Percentiles rank a stretch among this genome's conserved stretches.
These are phyloP conservation scores for Leptographium lundbergii DNA, from an alignment of 2,329 filamentous ascomycete species.

Conservation along the genomic window DNA sequence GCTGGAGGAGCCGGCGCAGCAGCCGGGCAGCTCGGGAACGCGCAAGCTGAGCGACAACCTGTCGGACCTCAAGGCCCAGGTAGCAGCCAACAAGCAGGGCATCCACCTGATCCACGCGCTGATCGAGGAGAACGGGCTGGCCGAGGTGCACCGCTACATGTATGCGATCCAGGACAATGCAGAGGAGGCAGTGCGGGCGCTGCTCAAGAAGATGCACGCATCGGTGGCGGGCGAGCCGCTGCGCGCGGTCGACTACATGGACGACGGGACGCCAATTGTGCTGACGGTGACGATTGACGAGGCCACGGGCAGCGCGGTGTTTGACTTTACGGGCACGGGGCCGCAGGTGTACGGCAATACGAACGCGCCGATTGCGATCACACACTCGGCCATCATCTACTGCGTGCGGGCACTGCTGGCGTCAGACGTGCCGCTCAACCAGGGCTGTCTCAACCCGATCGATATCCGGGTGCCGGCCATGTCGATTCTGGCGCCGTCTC, in stretches of 20 bases:
- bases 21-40: not conserved
- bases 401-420: constrained; percentile 21
- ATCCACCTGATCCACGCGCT: constrained; percentile 58
- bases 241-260: constrained; percentile 23
- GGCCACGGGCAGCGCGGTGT: constrained; percentile 18
- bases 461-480: constrained; percentile 18
- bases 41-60: not conserved
- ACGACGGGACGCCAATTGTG: constrained; percentile 22
- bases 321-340: constrained; percentile 23
- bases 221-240: constrained; percentile 32
- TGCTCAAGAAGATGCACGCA: constrained; percentile 49
- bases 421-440: constrained; percentile 25
- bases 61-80: constrained; percentile 50
- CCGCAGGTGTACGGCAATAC: constrained; percentile 15
- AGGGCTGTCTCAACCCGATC: constrained; percentile 23
- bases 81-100: constrained; percentile 63
- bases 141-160: constrained; percentile 44
- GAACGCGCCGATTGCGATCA: constrained; percentile 6
- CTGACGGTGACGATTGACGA: constrained; percentile 19
- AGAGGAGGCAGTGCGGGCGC: constrained; percentile 55
- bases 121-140: constrained; percentile 51
- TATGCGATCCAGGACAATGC: constrained; percentile 63
- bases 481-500: constrained; percentile 19
- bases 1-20: constrained; percentile 50
- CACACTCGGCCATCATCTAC: constrained; percentile 22